A percentile compares a stretch with the other conserved stretches of the same genome.
These are phyloP conservation scores for Hyphodiscus sp. DNA, from an alignment of 2,329 filamentous ascomycete genomes.

Conservation along the genomic window DNA sequence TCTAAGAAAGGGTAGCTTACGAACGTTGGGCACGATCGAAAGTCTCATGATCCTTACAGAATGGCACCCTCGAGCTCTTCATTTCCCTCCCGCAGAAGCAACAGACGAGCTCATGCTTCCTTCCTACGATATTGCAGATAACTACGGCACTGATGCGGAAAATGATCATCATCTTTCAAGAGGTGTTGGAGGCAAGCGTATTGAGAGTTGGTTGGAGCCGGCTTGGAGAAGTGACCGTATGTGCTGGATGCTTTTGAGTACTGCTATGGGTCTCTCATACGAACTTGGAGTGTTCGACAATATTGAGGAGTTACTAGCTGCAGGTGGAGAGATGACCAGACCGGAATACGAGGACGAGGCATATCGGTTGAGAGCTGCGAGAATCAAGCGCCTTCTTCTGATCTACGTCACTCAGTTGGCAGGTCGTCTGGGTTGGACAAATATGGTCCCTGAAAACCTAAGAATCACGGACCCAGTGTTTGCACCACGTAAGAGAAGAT, in stretches of 20 bases:
- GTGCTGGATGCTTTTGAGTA: constrained; percentile 96
- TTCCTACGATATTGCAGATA: constrained; percentile 43
- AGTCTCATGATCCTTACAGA: constrained; percentile 91
- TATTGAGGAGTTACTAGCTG: constrained; percentile 63
- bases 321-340: constrained; percentile 50
- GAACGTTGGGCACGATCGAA: constrained; percentile 90
- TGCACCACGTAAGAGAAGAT: constrained; percentile 34
- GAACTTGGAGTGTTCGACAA: constrained; percentile 95
- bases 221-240: constrained; percentile 92
- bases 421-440: constrained; percentile 84
- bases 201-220: constrained; percentile 94
- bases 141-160: constrained; percentile 39
- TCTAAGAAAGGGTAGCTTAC: constrained; percentile 68
- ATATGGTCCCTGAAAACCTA: constrained; percentile 74
- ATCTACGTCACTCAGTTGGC: constrained; percentile 94
- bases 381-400: constrained; percentile 78
- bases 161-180: constrained; percentile 35
- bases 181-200: constrained; percentile 72
- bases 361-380: constrained; percentile 69
- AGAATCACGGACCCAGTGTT: constrained; percentile 51
- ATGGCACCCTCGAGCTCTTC: constrained; percentile 91
- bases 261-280: constrained; percentile 81
- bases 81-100: constrained; percentile 80
- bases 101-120: constrained; percentile 64
- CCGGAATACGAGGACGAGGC: constrained; percentile 68